Base-by-base conservation (phyloP, 2,329 filamentous ascomycete genomes). In the Corniculantispora saksenae region DNA sequence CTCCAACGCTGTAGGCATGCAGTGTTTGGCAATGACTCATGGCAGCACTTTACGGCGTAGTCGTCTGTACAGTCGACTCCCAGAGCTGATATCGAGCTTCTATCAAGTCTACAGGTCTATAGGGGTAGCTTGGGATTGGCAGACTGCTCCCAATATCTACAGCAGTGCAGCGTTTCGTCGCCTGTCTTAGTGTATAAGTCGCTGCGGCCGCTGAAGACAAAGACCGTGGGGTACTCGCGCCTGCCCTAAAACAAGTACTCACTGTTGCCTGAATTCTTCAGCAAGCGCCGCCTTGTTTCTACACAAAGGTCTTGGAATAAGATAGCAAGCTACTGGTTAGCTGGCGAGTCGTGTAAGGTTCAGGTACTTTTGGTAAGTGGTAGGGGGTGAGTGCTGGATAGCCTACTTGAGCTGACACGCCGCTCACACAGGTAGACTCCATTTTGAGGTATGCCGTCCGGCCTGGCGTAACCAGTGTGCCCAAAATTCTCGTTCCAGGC, bases 381-480 rank as follows among this genome's bases (percentile, higher is more conserved):
- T n/a, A n/a, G 7, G 60, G 60, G 50, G 38, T n/a, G 38, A 32
- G 9, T 63, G n/a, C 35, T 55, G n/a, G n/a, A 63, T 55, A 40
- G 60, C 50, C 27, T 45, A 55, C 47, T n/a, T n/a, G n/a, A 55
- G 53, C 53, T 63, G 61, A 63, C 53, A 54, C 61, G 51, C 53
- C 43, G 40, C 40, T 38, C 32, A n/a, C 50, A 43, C 29, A 51
- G 32, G 10, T 54, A n/a, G 61, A 63, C 58, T 58, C 61, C 61
- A 17, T 58, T 63, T 63, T 53, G 61, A 54, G 61, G 54, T 51
- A 40, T 47, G 40, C 50, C 53, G 27, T 58, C 61, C 61, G 61
- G 61, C 56, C 61, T 45, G 61, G 61, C 43, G 61, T 55, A 48
- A 58, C 51, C 45, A 40, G 45, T 58, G 50, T 54, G 54, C 50